Evolutionary conservation across 2,329 filamentous ascomycete genomes (phyloP), one percentile per base, ranked within the genome.

Genomic region (Metarhizium humberi): DNA sequence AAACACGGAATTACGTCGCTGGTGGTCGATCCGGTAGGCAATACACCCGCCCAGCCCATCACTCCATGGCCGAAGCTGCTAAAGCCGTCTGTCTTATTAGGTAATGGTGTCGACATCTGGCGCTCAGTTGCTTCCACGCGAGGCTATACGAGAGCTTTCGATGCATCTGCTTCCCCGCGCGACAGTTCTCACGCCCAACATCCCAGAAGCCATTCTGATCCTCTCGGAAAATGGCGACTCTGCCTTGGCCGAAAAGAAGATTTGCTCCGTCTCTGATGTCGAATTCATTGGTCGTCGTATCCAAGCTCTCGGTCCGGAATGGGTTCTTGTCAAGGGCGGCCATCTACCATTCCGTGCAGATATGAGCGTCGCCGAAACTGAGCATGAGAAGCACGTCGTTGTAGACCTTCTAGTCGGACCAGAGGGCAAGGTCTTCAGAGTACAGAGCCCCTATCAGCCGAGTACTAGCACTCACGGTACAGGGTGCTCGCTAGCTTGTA

Each of bases 101-200:
- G 92, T 97, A 56, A 96, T 97, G 91, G 82, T 96, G 10, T 87
- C 89, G 32, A 92, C 89, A 1, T 89, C 84, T n/a, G 88, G 88
- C 29, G 80, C 86, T 8, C 75, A 81, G 58, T 77, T 94, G 1
- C 78, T 92, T 18, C 84, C 85, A 0, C 68, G 78, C 42, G 74
- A 80, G 8, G 87, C 88, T n/a, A 75, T 90, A 36, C 67, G 75
- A 11, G 78, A 78, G 7, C 71, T 92, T 51, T 75, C 81, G 51
- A 68, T 75, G 14, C 71, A 79, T 13, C 71, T 94, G 4, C 75
- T 92, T 8, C 84, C 86, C 0, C 68, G 78, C 38, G 82, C 87
- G 1, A 89, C 82, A 1, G 71, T 92, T 13, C 71, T 91, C 18
- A 92, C 88, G 0, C 88, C 88, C 36, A 92, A 92, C 67, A 76